These are phyloP conservation scores for Boletus vermiculosoides DNA, from an alignment of 768 basidiomycete genomes.

Conservation along the genomic window DNA sequence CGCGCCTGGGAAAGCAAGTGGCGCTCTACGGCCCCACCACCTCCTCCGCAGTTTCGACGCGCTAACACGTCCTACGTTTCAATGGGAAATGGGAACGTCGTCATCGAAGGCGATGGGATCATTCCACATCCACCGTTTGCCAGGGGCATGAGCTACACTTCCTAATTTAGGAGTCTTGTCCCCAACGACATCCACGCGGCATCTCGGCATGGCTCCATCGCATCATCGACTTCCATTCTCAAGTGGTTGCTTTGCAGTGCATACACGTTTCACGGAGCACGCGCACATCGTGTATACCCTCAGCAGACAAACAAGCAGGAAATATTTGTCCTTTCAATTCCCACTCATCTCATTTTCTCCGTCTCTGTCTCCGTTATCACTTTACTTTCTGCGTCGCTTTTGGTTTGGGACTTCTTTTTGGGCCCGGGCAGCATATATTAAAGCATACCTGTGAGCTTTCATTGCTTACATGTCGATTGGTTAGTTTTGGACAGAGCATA, in stretches of 20 bases:
- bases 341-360: neutral
- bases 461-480: neutral
- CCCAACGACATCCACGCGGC: neutral
- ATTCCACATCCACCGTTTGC: constrained; percentile 12
- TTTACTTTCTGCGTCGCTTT: constrained; percentile 3
- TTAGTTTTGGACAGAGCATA: neutral
- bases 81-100: neutral
- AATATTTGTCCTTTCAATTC: neutral
- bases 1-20: constrained; percentile 54
- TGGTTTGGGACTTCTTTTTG: neutral
- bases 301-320: neutral
- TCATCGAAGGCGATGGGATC: constrained; percentile 1
- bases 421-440: neutral
- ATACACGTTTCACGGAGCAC: neutral
- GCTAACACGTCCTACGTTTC: constrained; percentile 28
- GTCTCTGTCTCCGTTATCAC: neutral
- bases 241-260: neutral
- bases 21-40: constrained; percentile 17
- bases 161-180: constrained; percentile 1
- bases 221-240: neutral
- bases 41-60: constrained; percentile 28
- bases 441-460: constrained; percentile 4
- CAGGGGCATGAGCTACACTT: constrained; percentile 29
- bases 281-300: constrained; percentile 8
- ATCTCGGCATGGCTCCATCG: neutral